Conservation (phyloP, 2,329 filamentous ascomycete genomes). For the Amauroascus verrucosus region DNA sequence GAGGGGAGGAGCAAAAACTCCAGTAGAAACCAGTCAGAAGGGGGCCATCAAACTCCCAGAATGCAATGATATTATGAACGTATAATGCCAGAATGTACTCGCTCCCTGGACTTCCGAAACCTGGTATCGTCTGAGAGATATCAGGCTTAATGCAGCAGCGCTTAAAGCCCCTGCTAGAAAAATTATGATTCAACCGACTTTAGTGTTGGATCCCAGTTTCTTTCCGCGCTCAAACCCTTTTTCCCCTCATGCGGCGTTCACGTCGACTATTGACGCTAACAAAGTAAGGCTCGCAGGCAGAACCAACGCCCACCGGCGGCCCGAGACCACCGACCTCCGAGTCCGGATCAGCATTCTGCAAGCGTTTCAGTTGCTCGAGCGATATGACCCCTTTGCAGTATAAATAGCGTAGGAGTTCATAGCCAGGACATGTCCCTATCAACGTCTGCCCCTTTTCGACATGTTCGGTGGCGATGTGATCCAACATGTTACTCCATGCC, state of each 20-base stretch:
- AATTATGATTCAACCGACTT: neutral
- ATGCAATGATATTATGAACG: neutral
- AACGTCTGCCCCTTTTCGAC: constrained; percentile 34
- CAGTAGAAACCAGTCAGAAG: neutral
- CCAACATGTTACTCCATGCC: constrained; percentile 36
- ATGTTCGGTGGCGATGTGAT: constrained; percentile 34
- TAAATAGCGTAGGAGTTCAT: constrained; percentile 38
- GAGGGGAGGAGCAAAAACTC: neutral
- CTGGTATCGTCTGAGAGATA: neutral
- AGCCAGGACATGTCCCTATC: constrained; percentile 33
- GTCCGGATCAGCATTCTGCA: constrained; percentile 24
- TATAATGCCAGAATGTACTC: neutral
- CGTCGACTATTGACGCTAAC: constrained; percentile 28
- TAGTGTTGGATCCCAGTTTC: neutral
- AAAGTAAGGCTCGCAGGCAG: constrained; percentile 29
- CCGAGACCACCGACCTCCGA: constrained; percentile 23
- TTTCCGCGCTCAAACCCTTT: constrained; percentile 11
- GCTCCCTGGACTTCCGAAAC: neutral
- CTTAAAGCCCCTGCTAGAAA: neutral
- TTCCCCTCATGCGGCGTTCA: constrained; percentile 27
- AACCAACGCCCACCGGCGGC: constrained; percentile 29
- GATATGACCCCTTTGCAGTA: constrained; percentile 35
- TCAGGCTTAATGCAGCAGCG: neutral
- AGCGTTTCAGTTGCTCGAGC: constrained; percentile 35
- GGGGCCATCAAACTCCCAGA: neutral